Conservation (phyloP, 495 filamentous ascomycete species). For the Aspergillus saccharolyticus region DNA sequence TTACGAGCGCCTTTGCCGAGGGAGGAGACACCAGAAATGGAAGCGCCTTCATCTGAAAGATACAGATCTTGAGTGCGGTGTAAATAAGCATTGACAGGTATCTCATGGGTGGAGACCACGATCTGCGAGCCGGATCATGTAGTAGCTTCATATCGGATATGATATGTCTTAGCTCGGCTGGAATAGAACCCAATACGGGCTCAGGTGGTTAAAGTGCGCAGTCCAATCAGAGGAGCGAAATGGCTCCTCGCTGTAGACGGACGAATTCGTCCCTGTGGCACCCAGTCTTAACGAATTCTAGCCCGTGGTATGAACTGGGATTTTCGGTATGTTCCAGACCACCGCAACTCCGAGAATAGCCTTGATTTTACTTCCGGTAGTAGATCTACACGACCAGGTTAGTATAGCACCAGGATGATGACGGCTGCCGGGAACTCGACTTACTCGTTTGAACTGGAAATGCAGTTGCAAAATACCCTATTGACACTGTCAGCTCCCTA, state of each 20-base stretch:
- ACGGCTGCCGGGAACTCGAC: conserved; percentile 7
- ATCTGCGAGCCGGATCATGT: conserved; percentile 11
- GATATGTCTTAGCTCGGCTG: conserved; percentile 19
- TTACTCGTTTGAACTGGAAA: conserved; percentile 91
- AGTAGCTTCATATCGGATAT: conserved; percentile 13
- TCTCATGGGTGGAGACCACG: conserved; percentile 12
- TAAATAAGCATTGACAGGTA: conserved; percentile 17
- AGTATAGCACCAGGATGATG: conserved; percentile 9
- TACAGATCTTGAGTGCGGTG: conserved; percentile 1
- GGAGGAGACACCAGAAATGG: background rate
- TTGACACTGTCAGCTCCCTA: conserved; percentile 8
- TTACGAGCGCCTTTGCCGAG: background rate
- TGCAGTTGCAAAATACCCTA: conserved; percentile 95
- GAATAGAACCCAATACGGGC: conserved; percentile 9
- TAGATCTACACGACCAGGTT: conserved; percentile 30
- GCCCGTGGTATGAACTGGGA: background rate
- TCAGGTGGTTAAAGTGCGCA: conserved; percentile 13
- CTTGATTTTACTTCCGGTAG: conserved; percentile 24
- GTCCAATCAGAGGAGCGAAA: conserved; percentile 12
- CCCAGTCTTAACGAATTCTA: background rate
- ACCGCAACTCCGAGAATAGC: background rate
- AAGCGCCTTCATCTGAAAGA: background rate
- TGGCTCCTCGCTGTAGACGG: conserved; percentile 10
- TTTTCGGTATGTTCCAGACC: background rate
- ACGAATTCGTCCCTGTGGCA: background rate